These are phyloP conservation scores for Botrytis cinerea DNA, from an alignment of 2,329 filamentous ascomycete genomes.

Conservation along the genomic window DNA sequence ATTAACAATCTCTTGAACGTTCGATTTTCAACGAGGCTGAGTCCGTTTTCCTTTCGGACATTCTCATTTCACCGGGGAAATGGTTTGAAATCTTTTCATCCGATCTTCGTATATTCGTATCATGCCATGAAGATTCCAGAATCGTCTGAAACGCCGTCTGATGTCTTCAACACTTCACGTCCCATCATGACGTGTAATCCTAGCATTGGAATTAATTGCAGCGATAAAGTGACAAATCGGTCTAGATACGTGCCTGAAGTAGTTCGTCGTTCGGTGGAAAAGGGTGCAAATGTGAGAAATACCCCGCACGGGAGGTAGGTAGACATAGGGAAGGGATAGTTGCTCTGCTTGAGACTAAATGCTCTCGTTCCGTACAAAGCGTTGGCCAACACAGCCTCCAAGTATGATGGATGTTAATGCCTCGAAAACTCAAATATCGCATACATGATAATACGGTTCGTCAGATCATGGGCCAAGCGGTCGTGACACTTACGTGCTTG, in stretches of 20 bases:
- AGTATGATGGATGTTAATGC: background rate
- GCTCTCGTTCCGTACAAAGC: background rate
- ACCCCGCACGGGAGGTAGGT: background rate
- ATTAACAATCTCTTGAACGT: constrained; percentile 2
- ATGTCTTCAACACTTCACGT: background rate
- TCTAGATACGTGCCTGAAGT: background rate
- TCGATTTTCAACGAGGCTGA: constrained; percentile 16
- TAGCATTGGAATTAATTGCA: background rate
- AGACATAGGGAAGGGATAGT: background rate
- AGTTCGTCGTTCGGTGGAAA: background rate
- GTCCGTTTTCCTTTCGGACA: background rate
- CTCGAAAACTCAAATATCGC: background rate
- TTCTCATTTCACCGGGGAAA: background rate
- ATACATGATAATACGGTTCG: background rate
- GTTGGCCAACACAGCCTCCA: constrained; percentile 1
- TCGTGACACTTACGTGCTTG: background rate
- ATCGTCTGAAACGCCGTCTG: background rate
- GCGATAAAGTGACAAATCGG: background rate
- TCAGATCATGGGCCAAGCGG: background rate
- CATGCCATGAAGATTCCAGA: background rate
- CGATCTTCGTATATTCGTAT: background rate
- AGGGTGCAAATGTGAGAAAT: background rate
- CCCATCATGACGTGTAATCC: background rate
- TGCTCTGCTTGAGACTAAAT: background rate
- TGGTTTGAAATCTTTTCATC: background rate